Percentiles rank a stretch among this genome's conserved stretches.
These are phyloP conservation scores for Batrachochytrium dendrobatidis DNA, from an alignment of 371 early-diverging fungal genomes.

Conservation along the genomic window DNA sequence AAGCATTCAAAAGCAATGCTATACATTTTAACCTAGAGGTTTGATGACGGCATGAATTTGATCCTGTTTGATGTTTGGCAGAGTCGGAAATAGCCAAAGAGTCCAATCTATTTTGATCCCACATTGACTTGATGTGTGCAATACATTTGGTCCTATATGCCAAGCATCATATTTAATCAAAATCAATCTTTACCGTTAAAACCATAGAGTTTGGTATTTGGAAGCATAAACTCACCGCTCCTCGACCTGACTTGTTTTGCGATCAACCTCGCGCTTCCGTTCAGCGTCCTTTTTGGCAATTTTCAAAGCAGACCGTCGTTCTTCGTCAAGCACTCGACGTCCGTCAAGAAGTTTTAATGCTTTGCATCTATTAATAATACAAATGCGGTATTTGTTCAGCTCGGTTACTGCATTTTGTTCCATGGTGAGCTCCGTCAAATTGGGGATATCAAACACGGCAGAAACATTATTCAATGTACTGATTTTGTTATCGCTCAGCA, in stretches of 20 bases:
- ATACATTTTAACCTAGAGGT: neutral
- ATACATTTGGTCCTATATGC: constrained; percentile 9
- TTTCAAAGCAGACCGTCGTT: constrained; percentile 23
- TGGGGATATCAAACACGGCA: constrained; percentile 6
- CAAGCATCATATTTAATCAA: neutral
- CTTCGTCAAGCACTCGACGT: constrained; percentile 31
- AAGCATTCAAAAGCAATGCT: constrained; percentile 1
- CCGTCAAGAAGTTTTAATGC: constrained; percentile 31
- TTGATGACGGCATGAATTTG: neutral
- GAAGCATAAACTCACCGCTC: constrained; percentile 15
- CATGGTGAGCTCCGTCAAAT: constrained; percentile 21
- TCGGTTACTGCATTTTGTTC: constrained; percentile 26
- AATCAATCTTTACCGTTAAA: neutral
- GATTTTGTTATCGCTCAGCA: constrained; percentile 21
- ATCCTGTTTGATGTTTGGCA: constrained; percentile 1
- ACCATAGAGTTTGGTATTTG: neutral
- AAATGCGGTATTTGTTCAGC: constrained; percentile 21
- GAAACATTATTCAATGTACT: constrained; percentile 20
- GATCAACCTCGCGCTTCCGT: constrained; percentile 25
- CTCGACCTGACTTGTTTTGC: constrained; percentile 15
- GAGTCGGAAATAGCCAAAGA: neutral
- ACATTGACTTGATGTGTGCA: constrained; percentile 10
- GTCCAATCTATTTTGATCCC: constrained; percentile 14
- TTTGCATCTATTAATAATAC: constrained; percentile 22
- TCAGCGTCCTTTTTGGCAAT: constrained; percentile 30